These are phyloP conservation scores for Penicillium italicum DNA, from an alignment of 2,329 filamentous ascomycete species.

Conservation along the genomic window DNA sequence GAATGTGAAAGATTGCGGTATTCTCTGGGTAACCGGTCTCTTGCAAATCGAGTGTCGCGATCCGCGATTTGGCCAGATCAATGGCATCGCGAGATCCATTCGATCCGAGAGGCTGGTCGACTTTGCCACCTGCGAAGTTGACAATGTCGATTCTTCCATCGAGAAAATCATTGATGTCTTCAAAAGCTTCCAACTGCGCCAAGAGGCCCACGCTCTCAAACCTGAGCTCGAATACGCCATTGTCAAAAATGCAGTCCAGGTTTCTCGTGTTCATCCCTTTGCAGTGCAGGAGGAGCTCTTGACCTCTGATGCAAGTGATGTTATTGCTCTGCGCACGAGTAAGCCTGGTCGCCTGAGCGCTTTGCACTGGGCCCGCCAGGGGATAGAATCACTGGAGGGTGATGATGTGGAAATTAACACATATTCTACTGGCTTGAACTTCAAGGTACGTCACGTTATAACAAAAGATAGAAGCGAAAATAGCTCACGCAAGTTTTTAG, in stretches of 20 bases:
- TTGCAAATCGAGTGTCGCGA: conserved; percentile 26
- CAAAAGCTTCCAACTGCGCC: conserved; percentile 8
- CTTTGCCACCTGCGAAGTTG: conserved; percentile 27
- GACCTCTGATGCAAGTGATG: not conserved
- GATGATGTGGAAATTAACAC: conserved; percentile 25
- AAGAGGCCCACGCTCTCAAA: conserved; percentile 6
- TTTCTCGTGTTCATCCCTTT: conserved; percentile 13
- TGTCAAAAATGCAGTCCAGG: conserved; percentile 8
- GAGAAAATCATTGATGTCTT: conserved; percentile 13
- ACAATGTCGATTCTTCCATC: conserved; percentile 2
- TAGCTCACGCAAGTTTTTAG: not conserved
- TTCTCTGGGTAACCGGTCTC: conserved; percentile 31
- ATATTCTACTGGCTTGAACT: conserved; percentile 25
- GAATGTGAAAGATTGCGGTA: not conserved
- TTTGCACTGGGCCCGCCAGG: conserved; percentile 19
- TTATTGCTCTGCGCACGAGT: conserved; percentile 13
- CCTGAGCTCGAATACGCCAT: conserved; percentile 22
- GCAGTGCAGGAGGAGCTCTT: not conserved
- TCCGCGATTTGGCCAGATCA: conserved; percentile 26
- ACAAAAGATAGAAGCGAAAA: not conserved
- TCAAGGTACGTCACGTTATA: conserved; percentile 16
- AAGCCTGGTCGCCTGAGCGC: conserved; percentile 20
- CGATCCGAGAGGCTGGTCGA: conserved; percentile 27
- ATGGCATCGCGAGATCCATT: conserved; percentile 29
- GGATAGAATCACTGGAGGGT: not conserved